Evolutionary conservation across 1,284 basidiomycete species (phyloP).

Genomic region (Leccinum huronense): DNA sequence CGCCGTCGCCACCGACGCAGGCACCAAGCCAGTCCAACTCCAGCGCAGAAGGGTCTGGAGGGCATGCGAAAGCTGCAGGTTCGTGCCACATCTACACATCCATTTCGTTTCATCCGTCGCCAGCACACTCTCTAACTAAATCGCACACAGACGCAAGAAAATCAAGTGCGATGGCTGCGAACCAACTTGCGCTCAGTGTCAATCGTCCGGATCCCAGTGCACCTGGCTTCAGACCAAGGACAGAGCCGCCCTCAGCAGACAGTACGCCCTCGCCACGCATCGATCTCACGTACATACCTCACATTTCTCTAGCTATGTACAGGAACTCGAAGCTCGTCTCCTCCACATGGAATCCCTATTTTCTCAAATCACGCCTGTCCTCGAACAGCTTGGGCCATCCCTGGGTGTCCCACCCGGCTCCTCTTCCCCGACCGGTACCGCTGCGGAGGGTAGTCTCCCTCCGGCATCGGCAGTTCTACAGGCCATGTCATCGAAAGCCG

Average conservation of each 20-base stretch:
- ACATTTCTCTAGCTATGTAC: slow-evolving; percentile 64
- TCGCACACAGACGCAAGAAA: slow-evolving; percentile 69
- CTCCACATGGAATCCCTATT: slow-evolving; percentile 83
- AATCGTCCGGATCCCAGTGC: slow-evolving; percentile 68
- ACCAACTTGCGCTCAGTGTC: slow-evolving; percentile 79
- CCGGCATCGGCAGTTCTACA: slow-evolving; percentile 42
- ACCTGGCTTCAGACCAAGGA: slow-evolving; percentile 87
- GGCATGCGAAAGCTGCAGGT: slow-evolving; percentile 85
- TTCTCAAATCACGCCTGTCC: slow-evolving; percentile 70
- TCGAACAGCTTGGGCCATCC: slow-evolving; percentile 63
- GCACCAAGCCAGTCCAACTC: slow-evolving; percentile 68
- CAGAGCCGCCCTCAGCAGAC: slow-evolving; percentile 78
- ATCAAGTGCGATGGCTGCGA: slow-evolving; percentile 85
- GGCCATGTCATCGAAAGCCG: slow-evolving; percentile 44
- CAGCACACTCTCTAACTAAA: slow-evolving; percentile 18
- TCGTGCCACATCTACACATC: slow-evolving; percentile 33
- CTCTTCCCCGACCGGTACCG: slow-evolving; percentile 33
- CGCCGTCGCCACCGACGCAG: slow-evolving; percentile 47
- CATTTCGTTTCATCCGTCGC: slow-evolving; percentile 19
- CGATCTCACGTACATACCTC: slow-evolving; percentile 19
- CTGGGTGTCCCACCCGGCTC: slow-evolving; percentile 41
- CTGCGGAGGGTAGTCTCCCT: slow-evolving; percentile 34
- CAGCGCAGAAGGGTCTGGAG: slow-evolving; percentile 76
- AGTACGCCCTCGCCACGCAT: slow-evolving; percentile 50
- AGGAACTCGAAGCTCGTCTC: slow-evolving; percentile 79